phyloP scores from a whole-genome alignment of 352 stramenopile genomes.

The Thraustochytrium aureum region DNA sequence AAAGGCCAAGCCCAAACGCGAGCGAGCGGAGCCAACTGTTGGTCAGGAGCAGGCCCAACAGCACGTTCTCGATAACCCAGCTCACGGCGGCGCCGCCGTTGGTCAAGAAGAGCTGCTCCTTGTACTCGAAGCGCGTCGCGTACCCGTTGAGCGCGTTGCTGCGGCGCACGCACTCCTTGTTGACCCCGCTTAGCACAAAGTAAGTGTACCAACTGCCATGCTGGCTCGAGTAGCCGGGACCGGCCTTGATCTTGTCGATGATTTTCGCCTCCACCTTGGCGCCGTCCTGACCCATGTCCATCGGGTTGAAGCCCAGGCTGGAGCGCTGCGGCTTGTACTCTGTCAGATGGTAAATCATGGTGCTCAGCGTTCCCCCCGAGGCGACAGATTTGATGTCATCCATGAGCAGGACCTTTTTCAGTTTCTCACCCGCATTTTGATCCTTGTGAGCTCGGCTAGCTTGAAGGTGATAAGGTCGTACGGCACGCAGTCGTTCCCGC shows the following conservation, averaged over 20 bases:
- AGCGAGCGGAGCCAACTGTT: background rate
- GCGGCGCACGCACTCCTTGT: conserved; percentile 73
- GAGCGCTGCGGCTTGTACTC: background rate
- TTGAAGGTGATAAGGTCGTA: conserved; percentile 62
- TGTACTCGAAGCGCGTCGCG: conserved; percentile 67
- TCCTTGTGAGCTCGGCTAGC: conserved; percentile 69
- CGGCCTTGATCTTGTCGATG: conserved; percentile 38
- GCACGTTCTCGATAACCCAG: conserved; percentile 59
- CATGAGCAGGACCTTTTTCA: conserved; percentile 67
- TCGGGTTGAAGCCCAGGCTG: conserved; percentile 48
- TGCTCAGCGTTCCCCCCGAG: conserved; percentile 64
- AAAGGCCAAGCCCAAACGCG: conserved; percentile 53
- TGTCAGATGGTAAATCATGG: conserved; percentile 48
- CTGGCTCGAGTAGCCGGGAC: conserved; percentile 36
- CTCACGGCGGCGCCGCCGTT: conserved; percentile 63
- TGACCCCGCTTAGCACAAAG: conserved; percentile 75
- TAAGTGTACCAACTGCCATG: conserved; percentile 64
- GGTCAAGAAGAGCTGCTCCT: conserved; percentile 65
- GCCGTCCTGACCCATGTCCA: conserved; percentile 40
- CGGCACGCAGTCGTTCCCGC: conserved; percentile 73
- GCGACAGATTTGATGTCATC: conserved; percentile 62
- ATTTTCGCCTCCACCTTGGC: conserved; percentile 33
- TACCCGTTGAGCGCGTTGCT: conserved; percentile 70
- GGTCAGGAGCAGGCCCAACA: conserved; percentile 64
- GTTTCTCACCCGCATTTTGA: conserved; percentile 62